phyloP scores from a whole-genome alignment of 352 stramenopile species.

The Albugo laibachii region DNA sequence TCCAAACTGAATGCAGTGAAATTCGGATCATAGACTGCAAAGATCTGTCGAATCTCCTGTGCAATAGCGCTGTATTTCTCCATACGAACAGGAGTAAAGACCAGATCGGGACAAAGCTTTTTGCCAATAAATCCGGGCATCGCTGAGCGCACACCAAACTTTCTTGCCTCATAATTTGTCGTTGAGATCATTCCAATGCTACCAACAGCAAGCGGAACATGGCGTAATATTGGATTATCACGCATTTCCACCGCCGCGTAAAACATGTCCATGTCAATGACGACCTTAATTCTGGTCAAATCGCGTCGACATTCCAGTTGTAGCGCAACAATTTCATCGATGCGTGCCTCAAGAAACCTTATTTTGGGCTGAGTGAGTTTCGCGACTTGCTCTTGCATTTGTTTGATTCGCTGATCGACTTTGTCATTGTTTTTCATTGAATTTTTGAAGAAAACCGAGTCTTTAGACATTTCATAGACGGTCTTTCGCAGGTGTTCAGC shows the following conservation, averaged over 20 bases:
- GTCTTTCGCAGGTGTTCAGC: conserved; percentile 82
- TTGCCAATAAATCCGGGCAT: conserved; percentile 95
- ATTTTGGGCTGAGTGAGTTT: conserved; percentile 20
- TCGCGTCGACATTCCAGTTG: conserved; percentile 32
- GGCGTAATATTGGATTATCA: conserved; percentile 68
- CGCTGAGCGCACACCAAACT: conserved; percentile 86
- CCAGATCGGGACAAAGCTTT: conserved; percentile 84
- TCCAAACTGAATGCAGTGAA: conserved; percentile 84
- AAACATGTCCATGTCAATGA: conserved; percentile 97
- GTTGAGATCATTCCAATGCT: conserved; percentile 88
- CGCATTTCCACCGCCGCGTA: conserved; percentile 92
- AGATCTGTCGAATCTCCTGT: conserved; percentile 53
- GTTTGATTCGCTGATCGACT: conserved; percentile 58
- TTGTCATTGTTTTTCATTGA: conserved; percentile 77
- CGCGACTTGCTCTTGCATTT: conserved; percentile 45
- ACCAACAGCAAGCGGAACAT: conserved; percentile 85
- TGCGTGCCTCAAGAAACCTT: conserved; percentile 16
- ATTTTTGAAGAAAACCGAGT: conserved; percentile 86
- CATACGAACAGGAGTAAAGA: conserved; percentile 86
- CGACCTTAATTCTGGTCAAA: conserved; percentile 60
- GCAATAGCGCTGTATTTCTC: conserved; percentile 77
- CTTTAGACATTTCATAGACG: conserved; percentile 87
- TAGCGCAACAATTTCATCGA: conserved; percentile 15
- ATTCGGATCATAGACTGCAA: conserved; percentile 87
- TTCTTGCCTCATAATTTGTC: conserved; percentile 88